Conservation (phyloP, 345 rosid species). For the Pugionium cornutum region DNA sequence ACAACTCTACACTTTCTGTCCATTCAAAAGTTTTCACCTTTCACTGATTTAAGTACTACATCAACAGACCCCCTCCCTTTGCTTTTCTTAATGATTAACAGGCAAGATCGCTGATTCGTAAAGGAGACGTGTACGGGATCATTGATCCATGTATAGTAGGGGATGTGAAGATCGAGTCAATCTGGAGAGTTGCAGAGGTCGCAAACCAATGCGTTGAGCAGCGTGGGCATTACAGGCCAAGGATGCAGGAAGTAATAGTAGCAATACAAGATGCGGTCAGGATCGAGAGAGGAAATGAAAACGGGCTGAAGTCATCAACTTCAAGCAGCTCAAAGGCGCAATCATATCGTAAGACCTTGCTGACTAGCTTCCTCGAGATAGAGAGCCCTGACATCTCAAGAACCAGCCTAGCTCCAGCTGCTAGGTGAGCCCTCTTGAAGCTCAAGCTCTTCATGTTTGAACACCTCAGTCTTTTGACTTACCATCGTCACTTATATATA, state of each 20-base stretch:
- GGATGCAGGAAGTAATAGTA: constrained; percentile 82
- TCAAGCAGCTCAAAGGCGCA: constrained; percentile 57
- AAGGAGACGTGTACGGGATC: constrained; percentile 77
- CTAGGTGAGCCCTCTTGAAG: constrained; percentile 53
- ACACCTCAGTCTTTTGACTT: constrained; percentile 2
- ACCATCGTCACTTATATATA: neutral
- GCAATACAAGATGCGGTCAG: constrained; percentile 85
- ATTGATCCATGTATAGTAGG: constrained; percentile 63
- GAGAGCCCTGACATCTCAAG: constrained; percentile 83
- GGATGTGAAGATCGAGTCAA: constrained; percentile 70
- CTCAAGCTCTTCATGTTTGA: constrained; percentile 7
- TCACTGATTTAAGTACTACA: constrained; percentile 4
- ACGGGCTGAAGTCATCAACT: constrained; percentile 43
- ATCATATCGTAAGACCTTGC: constrained; percentile 77
- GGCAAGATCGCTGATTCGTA: constrained; percentile 84
- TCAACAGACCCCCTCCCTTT: neutral
- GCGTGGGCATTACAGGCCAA: constrained; percentile 64
- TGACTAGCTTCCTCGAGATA: constrained; percentile 86
- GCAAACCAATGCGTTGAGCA: constrained; percentile 88
- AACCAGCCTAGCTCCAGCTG: constrained; percentile 68
- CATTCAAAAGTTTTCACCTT: constrained; percentile 18
- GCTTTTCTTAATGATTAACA: constrained; percentile 35
- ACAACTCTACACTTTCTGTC: constrained; percentile 6
- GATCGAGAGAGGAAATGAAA: constrained; percentile 62
- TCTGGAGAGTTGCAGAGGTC: constrained; percentile 88